Evolutionary conservation across 345 rosid species (phyloP).

Genomic region (Salix dunnii): DNA sequence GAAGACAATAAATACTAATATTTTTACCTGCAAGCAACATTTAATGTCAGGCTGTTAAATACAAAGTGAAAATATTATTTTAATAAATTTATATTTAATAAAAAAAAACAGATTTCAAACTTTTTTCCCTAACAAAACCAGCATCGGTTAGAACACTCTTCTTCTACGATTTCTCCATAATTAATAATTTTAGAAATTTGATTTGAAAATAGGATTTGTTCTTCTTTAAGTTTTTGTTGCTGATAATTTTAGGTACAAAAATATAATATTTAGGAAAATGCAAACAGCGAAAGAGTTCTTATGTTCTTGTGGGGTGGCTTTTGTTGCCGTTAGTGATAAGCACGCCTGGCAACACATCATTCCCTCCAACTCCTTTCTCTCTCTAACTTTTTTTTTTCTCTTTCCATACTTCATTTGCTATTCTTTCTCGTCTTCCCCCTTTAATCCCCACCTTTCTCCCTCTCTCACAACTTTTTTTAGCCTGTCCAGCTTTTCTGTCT

Average conservation of each 20-base stretch:
- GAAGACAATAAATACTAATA: too few relatives aligned
- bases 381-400: slow-evolving; percentile 13
- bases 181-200: too few relatives aligned
- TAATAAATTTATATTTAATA: too few relatives aligned
- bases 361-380: slow-evolving; percentile 53
- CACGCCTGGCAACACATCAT: slow-evolving; percentile 95
- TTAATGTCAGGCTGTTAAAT: too few relatives aligned
- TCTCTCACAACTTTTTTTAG: slow-evolving; percentile 24
- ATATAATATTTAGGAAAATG: background rate
- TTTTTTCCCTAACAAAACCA: background rate
- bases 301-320: slow-evolving; percentile 32
- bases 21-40: too few relatives aligned
- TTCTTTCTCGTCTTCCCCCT: slow-evolving; percentile 1
- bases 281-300: slow-evolving; percentile 25
- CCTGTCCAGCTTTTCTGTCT: slow-evolving; percentile 16
- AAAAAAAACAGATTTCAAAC: background rate
- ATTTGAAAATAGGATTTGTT: too few relatives aligned
- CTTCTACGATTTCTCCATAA: too few relatives aligned
- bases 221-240: too few relatives aligned
- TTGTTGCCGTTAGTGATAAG: slow-evolving; percentile 82
- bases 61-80: too few relatives aligned
- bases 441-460: slow-evolving; percentile 20
- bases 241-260: too few relatives aligned
- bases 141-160: background rate
- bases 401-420: background rate